Evolutionary conservation across 1,284 basidiomycete species (phyloP), one percentile per base, ranked within the genome.

Genomic region (Xerocomus minutiporus): DNA sequence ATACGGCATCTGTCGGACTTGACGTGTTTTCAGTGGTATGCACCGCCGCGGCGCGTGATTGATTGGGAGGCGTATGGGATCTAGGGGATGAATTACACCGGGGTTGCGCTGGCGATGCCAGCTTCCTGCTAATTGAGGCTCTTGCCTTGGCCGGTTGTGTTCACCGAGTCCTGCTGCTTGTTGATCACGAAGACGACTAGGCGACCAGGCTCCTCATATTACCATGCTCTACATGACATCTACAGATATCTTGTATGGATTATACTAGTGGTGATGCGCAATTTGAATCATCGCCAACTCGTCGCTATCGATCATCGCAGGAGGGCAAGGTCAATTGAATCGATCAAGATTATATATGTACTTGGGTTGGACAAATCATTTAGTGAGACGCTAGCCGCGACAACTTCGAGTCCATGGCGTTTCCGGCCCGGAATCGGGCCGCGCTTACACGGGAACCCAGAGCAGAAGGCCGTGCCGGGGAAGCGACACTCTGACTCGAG

Each of bases 1-100:
- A 97, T 97, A 93, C 84, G 95, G 25, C 92, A 94, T 73, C 71
- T 94, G 1, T 67, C 68, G 32, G 67, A 70, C 29, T 45, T 67
- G 57, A 58, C 43, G 11, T 48, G 53, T 4, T 70, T 67, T 46
- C 67, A 58, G n/a, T 46, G 65, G 26, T 70, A 69, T 48, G 25
- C 39, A 3, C 58, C 42, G n/a, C 45, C 49, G 3, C 41, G 13
- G 39, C 51, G 46, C 2, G 42, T 0, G 29, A 29, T 70, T 7
- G 62, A 68, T 36, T 70, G 68, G 65, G 54, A 46, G 45, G 40
- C 9, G 26, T 65, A 63, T 46, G 53, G 47, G 28, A 35, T 42
- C 43, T 43, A 17, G 25, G 20, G 20, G 41, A 26, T 13, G 15
- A 35, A 15, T 35, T 2, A 20, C 20, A 20, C 20, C 20, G 20